These are phyloP conservation scores for Arabis alpina DNA, from an alignment of 345 rosid genomes.

Conservation along the genomic window DNA sequence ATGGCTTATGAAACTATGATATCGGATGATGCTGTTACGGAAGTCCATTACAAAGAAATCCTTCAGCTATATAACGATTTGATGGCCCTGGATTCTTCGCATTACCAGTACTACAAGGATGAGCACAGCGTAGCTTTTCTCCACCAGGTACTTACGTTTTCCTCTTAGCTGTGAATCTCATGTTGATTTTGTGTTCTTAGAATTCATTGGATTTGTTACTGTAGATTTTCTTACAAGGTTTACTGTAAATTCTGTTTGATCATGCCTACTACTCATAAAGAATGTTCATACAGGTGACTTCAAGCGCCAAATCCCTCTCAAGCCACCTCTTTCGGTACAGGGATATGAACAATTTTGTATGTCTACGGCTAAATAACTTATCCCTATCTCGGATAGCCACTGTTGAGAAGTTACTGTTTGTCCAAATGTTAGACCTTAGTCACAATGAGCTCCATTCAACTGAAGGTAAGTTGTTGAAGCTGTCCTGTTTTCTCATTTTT, in stretches of 20 bases:
- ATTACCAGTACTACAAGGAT: slow-evolving; percentile 76
- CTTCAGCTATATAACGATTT: slow-evolving; percentile 66
- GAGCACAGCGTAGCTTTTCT: slow-evolving; percentile 67
- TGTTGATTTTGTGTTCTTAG: slow-evolving; percentile 1
- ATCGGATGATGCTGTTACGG: slow-evolving; percentile 39
- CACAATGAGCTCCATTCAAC: slow-evolving; percentile 79
- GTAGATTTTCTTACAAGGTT: slow-evolving; percentile 1
- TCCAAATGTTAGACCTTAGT: slow-evolving; percentile 89
- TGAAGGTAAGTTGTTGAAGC: slow-evolving; percentile 59
- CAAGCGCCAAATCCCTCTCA: slow-evolving; percentile 55
- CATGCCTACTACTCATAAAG: slow-evolving; percentile 22
- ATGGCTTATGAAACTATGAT: slow-evolving; percentile 62
- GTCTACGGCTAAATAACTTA: slow-evolving; percentile 73
- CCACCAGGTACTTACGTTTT: slow-evolving; percentile 53
- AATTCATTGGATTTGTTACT: background rate
- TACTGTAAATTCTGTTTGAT: slow-evolving; percentile 23
- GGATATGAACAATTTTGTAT: slow-evolving; percentile 47
- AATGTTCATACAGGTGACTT: slow-evolving; percentile 66
- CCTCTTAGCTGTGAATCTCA: slow-evolving; percentile 19
- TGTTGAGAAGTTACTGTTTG: slow-evolving; percentile 77
- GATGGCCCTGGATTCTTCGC: slow-evolving; percentile 72
- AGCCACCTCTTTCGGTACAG: slow-evolving; percentile 54
- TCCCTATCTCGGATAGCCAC: slow-evolving; percentile 72
- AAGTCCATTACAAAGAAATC: slow-evolving; percentile 62
- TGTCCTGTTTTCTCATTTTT: background rate